Evolutionary conservation across 2,329 filamentous ascomycete species (phyloP).

Genomic region (Exophiala mesophila): DNA sequence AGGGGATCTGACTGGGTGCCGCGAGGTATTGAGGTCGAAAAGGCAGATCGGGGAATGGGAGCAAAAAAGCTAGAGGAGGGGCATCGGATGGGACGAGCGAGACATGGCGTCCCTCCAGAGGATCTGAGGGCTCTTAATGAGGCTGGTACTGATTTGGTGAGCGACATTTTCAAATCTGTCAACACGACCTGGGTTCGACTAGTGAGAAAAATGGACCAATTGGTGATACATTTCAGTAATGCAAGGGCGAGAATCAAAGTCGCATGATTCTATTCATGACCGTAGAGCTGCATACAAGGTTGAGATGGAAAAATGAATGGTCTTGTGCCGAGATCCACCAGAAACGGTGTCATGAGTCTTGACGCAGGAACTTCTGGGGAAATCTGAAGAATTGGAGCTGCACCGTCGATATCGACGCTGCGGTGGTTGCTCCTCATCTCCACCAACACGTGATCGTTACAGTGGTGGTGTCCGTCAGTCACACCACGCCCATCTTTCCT

Average conservation of each 20-base stretch:
- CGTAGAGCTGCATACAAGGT: neutral
- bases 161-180: neutral
- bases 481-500: too few relatives aligned
- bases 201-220: too few relatives aligned
- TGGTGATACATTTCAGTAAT: too few relatives aligned
- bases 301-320: too few relatives aligned
- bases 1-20: conserved; percentile 26
- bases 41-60: conserved; percentile 14
- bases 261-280: neutral
- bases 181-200: too few relatives aligned
- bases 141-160: neutral
- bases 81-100: neutral
- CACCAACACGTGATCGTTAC: conserved; percentile 2
- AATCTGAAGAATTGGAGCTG: neutral
- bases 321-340: too few relatives aligned
- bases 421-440: neutral
- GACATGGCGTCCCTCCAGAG: neutral
- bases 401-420: neutral
- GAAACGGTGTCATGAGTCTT: too few relatives aligned
- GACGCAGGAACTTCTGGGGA: neutral
- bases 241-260: neutral
- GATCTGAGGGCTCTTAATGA: neutral
- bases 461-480: too few relatives aligned
- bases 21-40: conserved; percentile 24
- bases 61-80: neutral